Base-by-base conservation (phyloP, 179 eudicot species). In the Amaranthus tricolor region DNA sequence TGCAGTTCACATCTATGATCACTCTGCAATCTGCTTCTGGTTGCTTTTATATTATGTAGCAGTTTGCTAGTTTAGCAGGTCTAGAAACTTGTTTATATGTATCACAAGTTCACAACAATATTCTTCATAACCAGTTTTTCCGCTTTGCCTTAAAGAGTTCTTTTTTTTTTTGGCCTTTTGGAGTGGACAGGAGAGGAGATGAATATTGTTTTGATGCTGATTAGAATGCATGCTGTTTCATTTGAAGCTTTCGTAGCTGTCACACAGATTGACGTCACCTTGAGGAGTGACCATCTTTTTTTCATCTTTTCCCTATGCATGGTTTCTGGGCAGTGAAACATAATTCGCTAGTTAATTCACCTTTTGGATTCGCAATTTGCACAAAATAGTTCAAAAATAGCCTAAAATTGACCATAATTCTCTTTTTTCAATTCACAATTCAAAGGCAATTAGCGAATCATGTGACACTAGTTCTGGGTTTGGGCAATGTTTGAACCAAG, bases 11-110 rank as follows among this genome's bases (percentile, higher is more conserved):
- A 58, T n/a, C 49, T 21, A 47, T 61, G 50, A 63, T 44, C n/a
- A 15, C 67, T 65, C 20, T 44, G 15, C 50, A 55, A 45, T 58
- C 57, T 77, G 44, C 62, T 77, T 73, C 58, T 5, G 40, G 16
- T 71, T 44, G 50, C 69, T n/a, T 24, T 12, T 9, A 71, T 56
- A 24, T 45, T 67, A 14, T 31, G 48, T 0, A 20, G 47, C 49
- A 64, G 19, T 49, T 44, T 45, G 7, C 50, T 56, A 11, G 14
- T 76, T 54, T 51, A 61, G 16, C 43, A 50, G 44, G 54, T 60
- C 14, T 20, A 45, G 3, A 19, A 60, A 60, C 7, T 17, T 71
- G 74, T 52, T 64, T 8, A 31, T 63, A 17, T 56, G 15, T 40
- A 40, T 74, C 20, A 31, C 43, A 55, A 53, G 40, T 24, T 24